Evolutionary conservation across 140 eudicot species (phyloP).

Genomic region (Stevia rebaudiana): DNA sequence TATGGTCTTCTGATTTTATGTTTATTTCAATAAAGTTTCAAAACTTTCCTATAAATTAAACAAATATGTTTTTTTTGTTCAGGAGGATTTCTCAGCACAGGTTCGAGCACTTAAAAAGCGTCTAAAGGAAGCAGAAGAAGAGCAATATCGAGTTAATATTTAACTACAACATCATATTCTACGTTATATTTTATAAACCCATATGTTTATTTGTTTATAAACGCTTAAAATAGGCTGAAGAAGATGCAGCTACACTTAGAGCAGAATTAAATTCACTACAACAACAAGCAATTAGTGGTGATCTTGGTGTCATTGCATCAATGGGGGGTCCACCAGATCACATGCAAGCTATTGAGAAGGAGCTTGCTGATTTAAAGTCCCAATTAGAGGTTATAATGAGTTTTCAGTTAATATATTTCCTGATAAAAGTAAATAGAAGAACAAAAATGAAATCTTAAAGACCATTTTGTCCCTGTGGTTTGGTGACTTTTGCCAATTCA

Average conservation of each 20-base stretch:
- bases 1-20: background rate
- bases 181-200: background rate
- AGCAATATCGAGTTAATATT: conserved; percentile 72
- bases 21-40: conserved; percentile 1
- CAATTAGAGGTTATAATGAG: conserved; percentile 64
- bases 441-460: no score
- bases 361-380: conserved; percentile 60
- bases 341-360: conserved; percentile 69
- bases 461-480: no score
- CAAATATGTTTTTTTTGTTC: conserved; percentile 33
- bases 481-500: no score
- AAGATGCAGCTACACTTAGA: conserved; percentile 89
- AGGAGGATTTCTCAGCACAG: conserved; percentile 95
- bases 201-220: conserved; percentile 24
- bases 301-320: conserved; percentile 36
- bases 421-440: background rate
- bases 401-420: background rate
- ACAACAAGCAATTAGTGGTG: conserved; percentile 66
- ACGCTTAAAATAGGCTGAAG: conserved; percentile 66
- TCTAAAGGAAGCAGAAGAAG: conserved; percentile 93
- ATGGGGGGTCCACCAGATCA: conserved; percentile 67
- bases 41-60: background rate
- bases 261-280: conserved; percentile 77
- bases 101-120: conserved; percentile 86
- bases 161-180: background rate